phyloP scores from a whole-genome alignment of 495 filamentous ascomycete species.

The Chaetomium cochliodes region DNA sequence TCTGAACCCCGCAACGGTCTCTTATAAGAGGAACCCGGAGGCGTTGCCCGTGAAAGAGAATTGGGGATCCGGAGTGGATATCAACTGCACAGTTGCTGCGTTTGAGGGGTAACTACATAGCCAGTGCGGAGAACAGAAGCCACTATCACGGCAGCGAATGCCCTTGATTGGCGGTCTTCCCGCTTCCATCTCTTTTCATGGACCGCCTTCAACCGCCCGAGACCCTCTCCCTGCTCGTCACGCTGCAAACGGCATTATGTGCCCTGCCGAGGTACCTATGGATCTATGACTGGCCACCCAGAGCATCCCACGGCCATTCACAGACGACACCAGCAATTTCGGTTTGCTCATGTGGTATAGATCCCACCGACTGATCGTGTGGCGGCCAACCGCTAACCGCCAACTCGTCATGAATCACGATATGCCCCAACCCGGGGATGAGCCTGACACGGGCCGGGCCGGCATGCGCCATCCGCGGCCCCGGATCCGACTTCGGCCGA shows the following conservation, averaged over 20 bases:
- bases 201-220: background rate
- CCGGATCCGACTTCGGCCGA: background rate
- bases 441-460: background rate
- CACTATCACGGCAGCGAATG: background rate
- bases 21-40: background rate
- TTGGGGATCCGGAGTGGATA: conserved; percentile 8
- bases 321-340: background rate
- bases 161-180: background rate
- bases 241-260: background rate
- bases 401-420: no score
- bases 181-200: background rate
- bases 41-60: background rate
- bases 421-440: background rate
- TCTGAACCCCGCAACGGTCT: background rate
- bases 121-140: background rate
- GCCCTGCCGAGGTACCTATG: no score
- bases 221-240: background rate
- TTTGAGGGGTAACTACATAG: background rate
- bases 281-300: background rate
- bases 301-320: background rate
- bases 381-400: no score
- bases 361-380: no score
- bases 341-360: no score
- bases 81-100: background rate
- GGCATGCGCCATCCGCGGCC: background rate